Conservation (phyloP, 495 filamentous ascomycete species). For the Penicillium bovifimosum region DNA sequence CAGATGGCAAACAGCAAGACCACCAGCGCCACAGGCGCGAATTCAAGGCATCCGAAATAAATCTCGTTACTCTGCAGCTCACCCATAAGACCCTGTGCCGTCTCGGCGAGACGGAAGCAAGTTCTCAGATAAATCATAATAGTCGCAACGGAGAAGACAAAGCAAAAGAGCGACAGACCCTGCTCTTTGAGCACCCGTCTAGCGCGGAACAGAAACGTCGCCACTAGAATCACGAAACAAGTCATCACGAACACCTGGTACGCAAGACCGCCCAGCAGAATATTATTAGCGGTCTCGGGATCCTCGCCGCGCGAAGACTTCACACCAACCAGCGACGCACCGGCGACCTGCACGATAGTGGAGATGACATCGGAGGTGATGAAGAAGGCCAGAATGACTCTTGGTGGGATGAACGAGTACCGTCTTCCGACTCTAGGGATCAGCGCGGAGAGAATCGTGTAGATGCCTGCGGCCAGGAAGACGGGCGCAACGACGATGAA, state of each 20-base stretch:
- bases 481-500: constrained; percentile 55
- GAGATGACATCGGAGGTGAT: constrained; percentile 44
- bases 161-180: constrained; percentile 4
- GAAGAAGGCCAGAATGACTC: constrained; percentile 21
- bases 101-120: constrained; percentile 51
- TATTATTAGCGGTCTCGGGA: constrained; percentile 42
- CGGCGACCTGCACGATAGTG: constrained; percentile 46
- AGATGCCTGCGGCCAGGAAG: constrained; percentile 49
- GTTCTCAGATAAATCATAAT: constrained; percentile 49
- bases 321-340: constrained; percentile 45
- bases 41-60: constrained; percentile 50
- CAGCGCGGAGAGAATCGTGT: constrained; percentile 42
- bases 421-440: constrained; percentile 25
- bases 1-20: constrained; percentile 37
- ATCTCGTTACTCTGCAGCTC: constrained; percentile 41
- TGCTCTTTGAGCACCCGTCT: constrained; percentile 5
- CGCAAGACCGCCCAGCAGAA: constrained; percentile 46
- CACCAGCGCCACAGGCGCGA: constrained; percentile 46
- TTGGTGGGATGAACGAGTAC: constrained; percentile 24
- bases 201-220: constrained; percentile 18
- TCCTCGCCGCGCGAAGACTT: constrained; percentile 35
- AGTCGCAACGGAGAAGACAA: constrained; percentile 32
- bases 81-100: constrained; percentile 44
- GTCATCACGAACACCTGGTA: constrained; percentile 47
- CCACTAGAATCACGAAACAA: constrained; percentile 39